A percentile compares a stretch with the other conserved stretches of the same genome.
phyloP scores from a whole-genome alignment of 2,329 filamentous ascomycete genomes.

The Mollisia scopiformis region DNA sequence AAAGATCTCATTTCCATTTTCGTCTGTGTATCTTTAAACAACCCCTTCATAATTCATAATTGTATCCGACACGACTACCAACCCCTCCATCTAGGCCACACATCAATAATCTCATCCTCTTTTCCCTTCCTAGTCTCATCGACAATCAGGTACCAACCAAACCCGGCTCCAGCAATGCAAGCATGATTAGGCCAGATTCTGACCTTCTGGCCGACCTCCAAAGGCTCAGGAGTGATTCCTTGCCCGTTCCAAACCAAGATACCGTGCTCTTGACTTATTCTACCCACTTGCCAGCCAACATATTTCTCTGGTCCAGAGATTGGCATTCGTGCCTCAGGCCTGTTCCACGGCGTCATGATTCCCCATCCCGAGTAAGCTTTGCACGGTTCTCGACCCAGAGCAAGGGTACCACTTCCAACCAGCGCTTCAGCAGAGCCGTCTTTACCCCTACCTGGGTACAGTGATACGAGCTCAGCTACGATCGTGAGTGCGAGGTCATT shows the following conservation, averaged over 20 bases:
- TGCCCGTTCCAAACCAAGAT: conserved; percentile 63
- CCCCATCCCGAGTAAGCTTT: conserved; percentile 74
- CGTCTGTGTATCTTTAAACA: too few relatives aligned
- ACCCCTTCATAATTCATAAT: too few relatives aligned
- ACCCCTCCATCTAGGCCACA: conserved; percentile 73
- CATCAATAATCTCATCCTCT: conserved; percentile 69
- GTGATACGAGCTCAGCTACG: conserved; percentile 70
- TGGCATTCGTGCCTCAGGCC: conserved; percentile 31
- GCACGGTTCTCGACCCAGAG: conserved; percentile 74
- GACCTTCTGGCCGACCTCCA: conserved; percentile 68
- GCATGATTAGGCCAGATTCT: conserved; percentile 81
- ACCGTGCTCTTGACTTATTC: conserved; percentile 79
- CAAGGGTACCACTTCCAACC: conserved; percentile 69
- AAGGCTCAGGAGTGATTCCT: conserved; percentile 42
- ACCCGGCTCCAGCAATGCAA: conserved; percentile 73
- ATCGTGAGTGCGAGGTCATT: conserved; percentile 68
- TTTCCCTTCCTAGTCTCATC: conserved; percentile 59
- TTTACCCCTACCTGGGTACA: conserved; percentile 63
- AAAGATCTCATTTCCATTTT: too few relatives aligned
- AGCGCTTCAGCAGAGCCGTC: conserved; percentile 62
- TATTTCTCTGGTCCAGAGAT: conserved; percentile 44
- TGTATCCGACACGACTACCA: conserved; percentile 66
- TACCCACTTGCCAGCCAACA: conserved; percentile 67
- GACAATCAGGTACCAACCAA: conserved; percentile 74
- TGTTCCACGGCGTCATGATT: conserved; percentile 63